Evolutionary conservation across 1,139 yeast genomes (phyloP).

Genomic region (Taphrina wiesneri): DNA sequence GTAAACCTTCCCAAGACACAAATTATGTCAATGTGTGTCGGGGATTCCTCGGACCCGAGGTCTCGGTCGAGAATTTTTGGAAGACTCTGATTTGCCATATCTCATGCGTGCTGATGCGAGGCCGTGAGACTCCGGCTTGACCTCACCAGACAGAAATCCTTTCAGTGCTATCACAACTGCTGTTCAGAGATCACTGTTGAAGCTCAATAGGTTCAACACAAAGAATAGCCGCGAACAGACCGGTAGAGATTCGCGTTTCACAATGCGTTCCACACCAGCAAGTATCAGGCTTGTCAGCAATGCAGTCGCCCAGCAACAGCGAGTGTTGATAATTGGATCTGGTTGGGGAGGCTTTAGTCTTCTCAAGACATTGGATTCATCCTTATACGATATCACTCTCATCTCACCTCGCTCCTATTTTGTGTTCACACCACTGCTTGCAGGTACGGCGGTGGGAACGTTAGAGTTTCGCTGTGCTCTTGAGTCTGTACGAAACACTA

Average conservation of each 20-base stretch:
- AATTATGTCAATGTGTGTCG: no score
- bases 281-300: not conserved
- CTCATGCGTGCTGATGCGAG: no score
- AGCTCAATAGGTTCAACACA: no score
- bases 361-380: conserved; percentile 58
- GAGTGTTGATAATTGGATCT: conserved; percentile 82
- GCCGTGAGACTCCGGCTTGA: no score
- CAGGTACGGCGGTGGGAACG: conserved; percentile 92
- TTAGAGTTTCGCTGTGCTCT: conserved; percentile 62
- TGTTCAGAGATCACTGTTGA: no score
- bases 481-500: conserved; percentile 20
- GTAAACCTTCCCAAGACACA: no score
- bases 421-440: conserved; percentile 82
- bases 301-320: conserved; percentile 43
- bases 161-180: no score
- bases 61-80: not conserved
- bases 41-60: not conserved
- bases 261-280: not conserved
- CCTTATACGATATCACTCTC: conserved; percentile 81
- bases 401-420: conserved; percentile 94
- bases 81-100: not conserved
- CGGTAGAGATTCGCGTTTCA: no score
- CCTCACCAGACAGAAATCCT: no score
- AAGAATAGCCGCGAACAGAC: no score
- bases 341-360: conserved; percentile 65